Conservation (phyloP, 768 basidiomycete species). For the Naganishia onofrii region DNA sequence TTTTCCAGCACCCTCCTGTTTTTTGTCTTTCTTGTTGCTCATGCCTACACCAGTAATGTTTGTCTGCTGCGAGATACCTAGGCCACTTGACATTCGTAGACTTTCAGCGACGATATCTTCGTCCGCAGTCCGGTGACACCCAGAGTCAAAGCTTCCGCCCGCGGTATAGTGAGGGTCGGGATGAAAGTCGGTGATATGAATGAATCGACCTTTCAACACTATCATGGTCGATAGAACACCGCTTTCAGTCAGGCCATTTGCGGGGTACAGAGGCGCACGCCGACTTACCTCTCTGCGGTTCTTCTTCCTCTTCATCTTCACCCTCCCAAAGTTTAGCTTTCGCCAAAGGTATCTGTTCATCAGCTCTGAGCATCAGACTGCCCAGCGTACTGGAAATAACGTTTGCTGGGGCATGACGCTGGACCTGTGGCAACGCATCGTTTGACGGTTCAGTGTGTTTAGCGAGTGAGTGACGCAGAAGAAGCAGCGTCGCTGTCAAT, state of each 20-base stretch:
- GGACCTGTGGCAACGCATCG: not conserved
- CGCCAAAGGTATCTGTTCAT: not conserved
- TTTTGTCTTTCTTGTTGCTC: conserved; percentile 15
- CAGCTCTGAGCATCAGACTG: not conserved
- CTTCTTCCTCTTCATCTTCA: not conserved
- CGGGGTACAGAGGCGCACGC: too few relatives aligned
- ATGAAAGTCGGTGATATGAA: conserved; percentile 51
- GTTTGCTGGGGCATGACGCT: not conserved
- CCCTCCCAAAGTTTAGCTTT: not conserved
- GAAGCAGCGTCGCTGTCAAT: conserved; percentile 12
- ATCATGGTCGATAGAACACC: not conserved
- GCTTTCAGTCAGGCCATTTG: not conserved
- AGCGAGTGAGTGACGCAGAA: not conserved
- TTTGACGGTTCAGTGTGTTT: not conserved
- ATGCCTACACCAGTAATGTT: conserved; percentile 32
- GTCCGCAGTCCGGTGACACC: conserved; percentile 42
- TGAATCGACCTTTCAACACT: conserved; percentile 45
- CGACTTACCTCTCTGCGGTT: conserved; percentile 16
- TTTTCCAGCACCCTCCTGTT: conserved; percentile 37
- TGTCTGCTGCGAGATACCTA: conserved; percentile 26
- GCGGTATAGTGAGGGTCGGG: conserved; percentile 48
- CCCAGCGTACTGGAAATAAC: not conserved
- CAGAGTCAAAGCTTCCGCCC: conserved; percentile 43
- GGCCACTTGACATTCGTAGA: not conserved
- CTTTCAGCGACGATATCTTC: conserved; percentile 24